Conservation (phyloP, 2,329 filamentous ascomycete species). For the Hirsutella rhossiliensis region DNA sequence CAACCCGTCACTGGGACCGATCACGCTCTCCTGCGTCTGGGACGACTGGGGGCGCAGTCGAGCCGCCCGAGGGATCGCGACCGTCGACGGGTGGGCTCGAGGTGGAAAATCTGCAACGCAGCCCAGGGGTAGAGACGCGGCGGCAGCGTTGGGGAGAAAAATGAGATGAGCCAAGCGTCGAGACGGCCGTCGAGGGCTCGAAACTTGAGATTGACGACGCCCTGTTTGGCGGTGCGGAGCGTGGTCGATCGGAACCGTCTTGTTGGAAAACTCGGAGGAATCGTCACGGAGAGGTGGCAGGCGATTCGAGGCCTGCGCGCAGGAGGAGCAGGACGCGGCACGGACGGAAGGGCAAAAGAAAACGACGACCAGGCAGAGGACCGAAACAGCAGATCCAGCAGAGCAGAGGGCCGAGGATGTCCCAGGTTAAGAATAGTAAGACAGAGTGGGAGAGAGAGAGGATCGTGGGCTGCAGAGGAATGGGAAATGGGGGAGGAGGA, state of each 20-base stretch:
- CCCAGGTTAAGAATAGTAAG: slow-evolving; percentile 7
- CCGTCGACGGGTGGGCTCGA: neutral
- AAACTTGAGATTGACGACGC: slow-evolving; percentile 8
- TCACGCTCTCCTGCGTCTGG: slow-evolving; percentile 9
- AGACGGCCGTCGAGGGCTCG: neutral
- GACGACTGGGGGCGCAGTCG: slow-evolving; percentile 1
- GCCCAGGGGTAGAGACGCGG: slow-evolving; percentile 1
- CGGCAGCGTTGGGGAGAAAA: slow-evolving; percentile 2
- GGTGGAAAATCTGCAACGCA: neutral
- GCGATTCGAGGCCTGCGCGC: slow-evolving; percentile 10
- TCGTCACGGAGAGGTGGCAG: slow-evolving; percentile 9
- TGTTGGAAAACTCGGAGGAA: slow-evolving; percentile 19
- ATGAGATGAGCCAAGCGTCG: neutral
- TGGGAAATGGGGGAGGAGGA: slow-evolving; percentile 20
- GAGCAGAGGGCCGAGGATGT: slow-evolving; percentile 9
- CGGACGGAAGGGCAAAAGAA: slow-evolving; percentile 4
- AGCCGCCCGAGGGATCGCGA: neutral
- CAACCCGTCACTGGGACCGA: slow-evolving; percentile 6
- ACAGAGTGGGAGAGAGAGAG: slow-evolving; percentile 9
- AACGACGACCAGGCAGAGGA: slow-evolving; percentile 6
- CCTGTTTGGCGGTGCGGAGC: slow-evolving; percentile 10
- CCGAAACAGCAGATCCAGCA: neutral
- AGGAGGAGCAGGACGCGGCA: slow-evolving; percentile 7
- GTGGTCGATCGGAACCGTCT: slow-evolving; percentile 13
- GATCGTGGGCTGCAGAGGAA: slow-evolving; percentile 22